These are phyloP conservation scores for Phellinidium pouzarii DNA, from an alignment of 1,284 basidiomycete species.

Conservation along the genomic window DNA sequence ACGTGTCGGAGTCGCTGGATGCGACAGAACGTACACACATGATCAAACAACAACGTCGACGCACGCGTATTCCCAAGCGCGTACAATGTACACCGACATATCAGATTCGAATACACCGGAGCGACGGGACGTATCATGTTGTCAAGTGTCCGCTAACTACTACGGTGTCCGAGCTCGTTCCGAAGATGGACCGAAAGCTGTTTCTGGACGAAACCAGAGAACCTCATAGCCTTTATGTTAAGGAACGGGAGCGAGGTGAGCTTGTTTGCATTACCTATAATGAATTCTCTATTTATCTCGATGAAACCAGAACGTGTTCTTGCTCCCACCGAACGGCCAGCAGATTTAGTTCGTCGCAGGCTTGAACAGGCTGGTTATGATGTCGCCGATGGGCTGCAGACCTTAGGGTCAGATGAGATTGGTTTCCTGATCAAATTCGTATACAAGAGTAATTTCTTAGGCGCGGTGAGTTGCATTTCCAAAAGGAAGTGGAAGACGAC, in stretches of 20 bases:
- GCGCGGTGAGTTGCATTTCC: conserved; percentile 43
- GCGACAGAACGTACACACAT: conserved; percentile 13
- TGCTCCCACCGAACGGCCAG: conserved; percentile 76
- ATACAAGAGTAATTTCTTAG: conserved; percentile 64
- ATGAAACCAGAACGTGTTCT: conserved; percentile 68
- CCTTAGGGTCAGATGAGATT: conserved; percentile 78
- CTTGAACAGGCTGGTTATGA: conserved; percentile 92
- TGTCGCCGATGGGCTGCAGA: conserved; percentile 73
- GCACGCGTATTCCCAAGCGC: conserved; percentile 9
- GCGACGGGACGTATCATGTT: conserved; percentile 70
- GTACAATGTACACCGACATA: conserved; percentile 26
- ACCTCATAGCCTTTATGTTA: conserved; percentile 73
- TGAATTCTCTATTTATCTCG: conserved; percentile 7
- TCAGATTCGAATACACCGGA: conserved; percentile 72
- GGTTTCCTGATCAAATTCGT: conserved; percentile 88
- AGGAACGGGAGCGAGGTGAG: conserved; percentile 78
- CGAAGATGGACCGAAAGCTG: conserved; percentile 56
- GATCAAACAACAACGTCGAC: conserved; percentile 18
- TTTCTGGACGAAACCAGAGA: conserved; percentile 43
- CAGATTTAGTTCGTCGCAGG: conserved; percentile 78
- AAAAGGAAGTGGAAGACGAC: background rate
- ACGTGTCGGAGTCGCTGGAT: conserved; percentile 30
- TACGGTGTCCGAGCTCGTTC: conserved; percentile 67
- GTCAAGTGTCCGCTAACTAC: conserved; percentile 59
- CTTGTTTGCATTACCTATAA: conserved; percentile 20